phyloP scores from a whole-genome alignment of 208 protist genomes.

The Trypanosoma cruzi region DNA sequence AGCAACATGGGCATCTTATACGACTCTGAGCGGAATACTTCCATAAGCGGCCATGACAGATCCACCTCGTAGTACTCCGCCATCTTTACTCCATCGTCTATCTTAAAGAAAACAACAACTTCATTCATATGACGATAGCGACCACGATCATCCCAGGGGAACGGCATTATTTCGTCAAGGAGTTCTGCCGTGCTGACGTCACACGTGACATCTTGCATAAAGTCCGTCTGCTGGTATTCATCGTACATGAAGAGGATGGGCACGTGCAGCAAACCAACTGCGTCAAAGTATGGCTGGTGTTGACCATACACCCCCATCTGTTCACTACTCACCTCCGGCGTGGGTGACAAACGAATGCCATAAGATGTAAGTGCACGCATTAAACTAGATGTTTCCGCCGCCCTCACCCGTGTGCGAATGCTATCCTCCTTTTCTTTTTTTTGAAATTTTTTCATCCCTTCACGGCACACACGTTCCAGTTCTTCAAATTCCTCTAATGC shows the following conservation, averaged over 20 bases:
- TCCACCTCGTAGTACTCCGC: constrained; percentile 76
- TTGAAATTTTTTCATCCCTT: constrained; percentile 24
- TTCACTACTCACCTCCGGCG: constrained; percentile 75
- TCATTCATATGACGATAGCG: constrained; percentile 60
- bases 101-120: constrained; percentile 82
- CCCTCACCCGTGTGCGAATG: constrained; percentile 38
- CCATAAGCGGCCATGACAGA: constrained; percentile 62
- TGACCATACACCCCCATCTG: constrained; percentile 86
- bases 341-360: constrained; percentile 59
- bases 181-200: constrained; percentile 66
- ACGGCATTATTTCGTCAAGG: constrained; percentile 82
- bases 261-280: constrained; percentile 74
- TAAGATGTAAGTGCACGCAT: constrained; percentile 59
- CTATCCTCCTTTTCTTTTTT: constrained; percentile 41
- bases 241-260: constrained; percentile 95
- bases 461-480: constrained; percentile 43
- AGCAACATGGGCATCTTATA: constrained; percentile 79
- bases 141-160: constrained; percentile 79
- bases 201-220: constrained; percentile 89
- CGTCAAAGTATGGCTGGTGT: constrained; percentile 79
- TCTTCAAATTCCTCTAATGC: constrained; percentile 60
- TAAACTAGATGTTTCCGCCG: constrained; percentile 65
- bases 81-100: constrained; percentile 86
- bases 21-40: constrained; percentile 77
- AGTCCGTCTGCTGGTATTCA: constrained; percentile 93